Evolutionary conservation across 2,329 filamentous ascomycete species (phyloP), one percentile per base, ranked within the genome.

Genomic region (Calonectria pseudoturangicola): DNA sequence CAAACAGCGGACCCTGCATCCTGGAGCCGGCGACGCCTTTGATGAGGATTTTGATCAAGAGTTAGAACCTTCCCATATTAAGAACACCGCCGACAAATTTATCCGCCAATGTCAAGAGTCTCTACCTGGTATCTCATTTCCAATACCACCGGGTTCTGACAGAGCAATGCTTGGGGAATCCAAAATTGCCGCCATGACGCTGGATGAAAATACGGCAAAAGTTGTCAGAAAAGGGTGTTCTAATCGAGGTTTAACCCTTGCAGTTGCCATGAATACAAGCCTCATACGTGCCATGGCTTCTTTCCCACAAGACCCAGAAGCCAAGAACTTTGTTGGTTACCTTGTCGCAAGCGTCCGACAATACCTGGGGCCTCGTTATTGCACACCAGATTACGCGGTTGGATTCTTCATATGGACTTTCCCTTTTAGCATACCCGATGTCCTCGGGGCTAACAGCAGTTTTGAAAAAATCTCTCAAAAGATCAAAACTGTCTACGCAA

Each of bases 251-350:
- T 41, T 58, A 18, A 58, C 54, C 16, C 54, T 58, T 58, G 54
- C 54, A 9, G 33, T 58, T 58, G n/a, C 54, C 18, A 58, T 41
- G n/a, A 58, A 58, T 3, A 41, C 54, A 27, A 58, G 54, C 4
- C 54, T 58, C 4, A 41, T 58, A 15, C 54, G 54, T 21, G 33
- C 27, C 33, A 58, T 58, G 33, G 54, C 54, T 16, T 25, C 54
- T 18, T 58, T 58, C 33, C 30, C 54, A 18, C 54, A 58, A 41
- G 33, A 58, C 9, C 54, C 54, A 27, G 41, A n/a, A 41, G 54
- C 54, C 2, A 58, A 27, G 9, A 25, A 41, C 13, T 58, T 58
- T 27, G n/a, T 27, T 27, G 54, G 54, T 18, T 33, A 58, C 13
- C 54, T 58, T 27, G n/a, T 58, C 33, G 54, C 33, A 58, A 58